phyloP scores from a whole-genome alignment of 768 basidiomycete species.

The Suillus placidus region DNA sequence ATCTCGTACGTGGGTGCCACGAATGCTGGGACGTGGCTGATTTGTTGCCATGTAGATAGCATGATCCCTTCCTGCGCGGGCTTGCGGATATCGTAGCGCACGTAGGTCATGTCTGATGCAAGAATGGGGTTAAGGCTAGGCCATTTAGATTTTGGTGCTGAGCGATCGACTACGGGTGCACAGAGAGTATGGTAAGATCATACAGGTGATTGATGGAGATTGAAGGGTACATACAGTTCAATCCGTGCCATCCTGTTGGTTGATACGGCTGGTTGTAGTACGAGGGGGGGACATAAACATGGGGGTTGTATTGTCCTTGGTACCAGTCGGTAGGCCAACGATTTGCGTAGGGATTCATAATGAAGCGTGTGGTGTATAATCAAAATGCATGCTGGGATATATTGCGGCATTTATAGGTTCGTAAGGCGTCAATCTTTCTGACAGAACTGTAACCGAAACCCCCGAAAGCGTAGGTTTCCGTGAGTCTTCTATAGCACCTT shows the following conservation, averaged over 20 bases:
- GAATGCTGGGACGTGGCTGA: constrained; percentile 41
- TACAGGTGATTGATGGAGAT: not conserved
- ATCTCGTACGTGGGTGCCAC: constrained; percentile 37
- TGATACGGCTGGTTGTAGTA: constrained; percentile 20
- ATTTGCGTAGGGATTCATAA: constrained; percentile 30
- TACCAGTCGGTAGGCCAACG: constrained; percentile 22
- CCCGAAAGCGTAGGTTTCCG: not conserved
- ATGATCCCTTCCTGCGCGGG: constrained; percentile 45
- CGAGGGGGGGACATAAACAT: constrained; percentile 29
- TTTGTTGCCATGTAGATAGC: constrained; percentile 43
- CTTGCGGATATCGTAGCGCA: constrained; percentile 53
- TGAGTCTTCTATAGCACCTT: not conserved
- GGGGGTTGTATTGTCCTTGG: constrained; percentile 32
- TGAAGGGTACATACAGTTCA: constrained; percentile 17
- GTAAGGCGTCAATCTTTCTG: not conserved
- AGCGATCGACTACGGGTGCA: constrained; percentile 21
- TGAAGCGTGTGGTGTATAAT: not conserved
- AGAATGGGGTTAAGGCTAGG: constrained; percentile 57
- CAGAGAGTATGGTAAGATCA: not conserved
- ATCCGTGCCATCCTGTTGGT: constrained; percentile 17
- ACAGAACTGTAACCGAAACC: not conserved
- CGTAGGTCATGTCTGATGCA: constrained; percentile 50
- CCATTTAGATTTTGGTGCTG: constrained; percentile 40
- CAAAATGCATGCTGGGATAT: not conserved
- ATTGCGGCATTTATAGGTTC: constrained; percentile 14